phyloP scores from a whole-genome alignment of 2,329 filamentous ascomycete genomes.

The Cladosporium sphaerospermum region DNA sequence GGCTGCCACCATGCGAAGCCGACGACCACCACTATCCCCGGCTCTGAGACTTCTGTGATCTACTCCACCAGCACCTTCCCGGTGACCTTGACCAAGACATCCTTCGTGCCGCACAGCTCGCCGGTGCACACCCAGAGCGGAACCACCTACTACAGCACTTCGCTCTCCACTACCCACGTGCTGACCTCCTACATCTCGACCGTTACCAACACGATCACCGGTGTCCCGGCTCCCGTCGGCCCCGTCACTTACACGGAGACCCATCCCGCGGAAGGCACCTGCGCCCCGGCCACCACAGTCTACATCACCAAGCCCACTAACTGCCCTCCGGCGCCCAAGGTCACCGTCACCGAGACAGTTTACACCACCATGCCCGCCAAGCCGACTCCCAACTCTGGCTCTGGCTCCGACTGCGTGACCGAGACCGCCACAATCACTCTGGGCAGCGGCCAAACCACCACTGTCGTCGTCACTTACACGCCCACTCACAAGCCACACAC shows the following conservation, averaged over 20 bases:
- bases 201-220: conserved; percentile 1
- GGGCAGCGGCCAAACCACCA: conserved; percentile 10
- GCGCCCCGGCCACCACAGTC: conserved; percentile 1
- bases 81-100: conserved; percentile 3
- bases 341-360: conserved; percentile 8
- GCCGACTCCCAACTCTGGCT: conserved; percentile 1
- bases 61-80: conserved; percentile 8
- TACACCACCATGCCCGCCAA: conserved; percentile 5
- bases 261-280: background rate
- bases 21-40: conserved; percentile 5
- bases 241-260: background rate
- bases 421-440: conserved; percentile 12
- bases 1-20: conserved; percentile 7
- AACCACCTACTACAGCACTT: conserved; percentile 12
- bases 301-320: background rate
- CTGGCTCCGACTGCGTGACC: background rate
- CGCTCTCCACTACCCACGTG: conserved; percentile 8
- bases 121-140: conserved; percentile 7
- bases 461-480: conserved; percentile 8
- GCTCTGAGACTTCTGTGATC: conserved; percentile 7
- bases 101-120: conserved; percentile 11
- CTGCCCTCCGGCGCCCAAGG: background rate
- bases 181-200: conserved; percentile 7
- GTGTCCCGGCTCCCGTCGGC: background rate
- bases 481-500: background rate